Percentiles rank a stretch among this genome's conserved stretches.
These are phyloP conservation scores for Kockiozyma suomiensis DNA, from an alignment of 805 yeast genomes.

Conservation along the genomic window DNA sequence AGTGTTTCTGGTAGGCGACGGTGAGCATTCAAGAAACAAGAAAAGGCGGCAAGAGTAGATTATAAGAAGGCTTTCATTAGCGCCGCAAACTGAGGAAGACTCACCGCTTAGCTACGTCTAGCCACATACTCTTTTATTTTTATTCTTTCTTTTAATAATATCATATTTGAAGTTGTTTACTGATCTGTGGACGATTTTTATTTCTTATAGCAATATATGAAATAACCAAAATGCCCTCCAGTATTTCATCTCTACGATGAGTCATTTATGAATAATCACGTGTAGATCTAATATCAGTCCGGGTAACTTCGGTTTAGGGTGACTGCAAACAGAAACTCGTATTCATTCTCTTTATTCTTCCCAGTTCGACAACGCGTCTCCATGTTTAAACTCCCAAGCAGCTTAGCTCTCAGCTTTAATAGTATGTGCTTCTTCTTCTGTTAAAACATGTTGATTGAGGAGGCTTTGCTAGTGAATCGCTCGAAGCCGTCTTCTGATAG, in stretches of 20 bases:
- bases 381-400: too few species aligned
- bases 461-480: background rate
- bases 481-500: background rate
- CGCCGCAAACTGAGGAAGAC: background rate
- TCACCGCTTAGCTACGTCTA: too few species aligned
- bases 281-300: too few species aligned
- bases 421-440: background rate
- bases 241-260: too few species aligned
- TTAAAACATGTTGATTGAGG: background rate
- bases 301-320: conserved; percentile 7
- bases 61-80: too few species aligned
- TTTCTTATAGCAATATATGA: too few species aligned
- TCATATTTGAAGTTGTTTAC: too few species aligned
- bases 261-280: background rate
- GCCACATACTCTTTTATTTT: background rate
- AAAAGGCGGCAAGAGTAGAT: background rate
- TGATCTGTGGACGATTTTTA: too few species aligned
- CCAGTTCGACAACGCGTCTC: conserved; percentile 7
- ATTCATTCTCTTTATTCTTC: conserved; percentile 8
- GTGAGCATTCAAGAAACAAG: background rate
- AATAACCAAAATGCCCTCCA: background rate
- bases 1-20: background rate
- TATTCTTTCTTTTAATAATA: too few species aligned
- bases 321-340: background rate
- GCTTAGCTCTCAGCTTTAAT: background rate